Evolutionary conservation across 768 basidiomycete genomes (phyloP), one percentile per base, ranked within the genome.

Genomic region (Austroboletus eburneus): DNA sequence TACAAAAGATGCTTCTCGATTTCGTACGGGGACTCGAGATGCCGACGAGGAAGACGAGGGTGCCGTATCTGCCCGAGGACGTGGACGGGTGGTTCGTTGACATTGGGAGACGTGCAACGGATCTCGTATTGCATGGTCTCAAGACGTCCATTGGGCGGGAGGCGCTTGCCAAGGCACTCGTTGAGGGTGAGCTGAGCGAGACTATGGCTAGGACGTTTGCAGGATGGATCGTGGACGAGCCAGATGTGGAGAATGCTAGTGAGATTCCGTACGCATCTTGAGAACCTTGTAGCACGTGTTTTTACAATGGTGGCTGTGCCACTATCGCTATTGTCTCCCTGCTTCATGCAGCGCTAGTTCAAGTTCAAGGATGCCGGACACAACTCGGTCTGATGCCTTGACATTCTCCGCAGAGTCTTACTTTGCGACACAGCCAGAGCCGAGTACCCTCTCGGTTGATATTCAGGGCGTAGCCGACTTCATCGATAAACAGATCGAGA

Each of bases 351-450:
- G 5, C 25, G 25, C 25, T 5, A 27, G 25, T 10, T 27, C n/a
- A n/a, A n/a, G n/a, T n/a, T n/a, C 25, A 27, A 27, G 25, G 9
- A 64, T 65, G 63, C 25, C 50, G 5, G 22, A 57, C 48, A 44
- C 51, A 23, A 53, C 43, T 20, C 43, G 48, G 23, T 20, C 56
- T 34, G 25, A 49, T 44, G 43, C 43, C 35, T 43, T 52, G 35
- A 61, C 58, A 30, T 94, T 95, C 71, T 92, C 89, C 14, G 87
- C 93, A 21, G 89, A 93, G 53, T 74, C 77, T 3, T 99, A 97
- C 72, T 99, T 96, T 61, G 82, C 79, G 42, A 91, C 90, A 0
- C 93, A 99, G 58, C 75, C 74, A n/a, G n/a, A n/a, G n/a, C n/a
- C n/a, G n/a, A n/a, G n/a, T n/a, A n/a, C n/a, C n/a, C n/a, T n/a